Evolutionary conservation across 805 yeast species (phyloP), one percentile per base, ranked within the genome.

Genomic region (Yarrowia keelungensis): DNA sequence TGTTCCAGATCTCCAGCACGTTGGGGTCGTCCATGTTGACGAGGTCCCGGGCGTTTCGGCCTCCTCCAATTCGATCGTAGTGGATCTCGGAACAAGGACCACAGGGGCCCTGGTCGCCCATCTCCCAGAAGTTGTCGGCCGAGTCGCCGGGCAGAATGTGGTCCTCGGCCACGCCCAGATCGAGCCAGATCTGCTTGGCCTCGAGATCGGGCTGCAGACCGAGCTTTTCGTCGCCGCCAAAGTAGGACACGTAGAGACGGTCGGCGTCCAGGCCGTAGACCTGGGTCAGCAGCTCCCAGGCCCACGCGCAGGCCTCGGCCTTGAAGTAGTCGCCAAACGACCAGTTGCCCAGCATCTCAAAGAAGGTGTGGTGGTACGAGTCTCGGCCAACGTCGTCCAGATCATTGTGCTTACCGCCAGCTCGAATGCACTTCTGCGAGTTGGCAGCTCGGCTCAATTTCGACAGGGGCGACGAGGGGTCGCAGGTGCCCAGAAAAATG

Each of bases 101-200:
- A 83, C 99, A 95, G 61, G 99, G 99, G 73, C 99, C 99, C 83
- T 94, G 98, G 77, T 96, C 99, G 75, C 99, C 99, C 99, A 95
- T 95, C 83, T 95, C 99, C 99, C 99, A 95, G 81, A 95, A 95
- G 81, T 95, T 95, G 79, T 95, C 99, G 76, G 87, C 83, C 67
- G 88, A 90, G 73, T 88, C 82, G 69, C 99, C 99, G 22, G 97
- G 97, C 73, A 95, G 82, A 74, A 95, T 94, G 78, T 92, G 98
- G 77, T 89, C 93, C 73, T 91, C 97, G 42, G 88, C 84, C 69
- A 94, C 96, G 74, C 99, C 99, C 50, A 89, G 90, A 46, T 84
- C 86, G 71, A 82, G 81, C 99, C 99, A 95, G 71, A 86, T 81
- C 75, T 89, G 82, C 78, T 90, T 90, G 68, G 98, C 97, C 81